phyloP scores from a whole-genome alignment of 306 rosid genomes.

The Cicer judaicum region DNA sequence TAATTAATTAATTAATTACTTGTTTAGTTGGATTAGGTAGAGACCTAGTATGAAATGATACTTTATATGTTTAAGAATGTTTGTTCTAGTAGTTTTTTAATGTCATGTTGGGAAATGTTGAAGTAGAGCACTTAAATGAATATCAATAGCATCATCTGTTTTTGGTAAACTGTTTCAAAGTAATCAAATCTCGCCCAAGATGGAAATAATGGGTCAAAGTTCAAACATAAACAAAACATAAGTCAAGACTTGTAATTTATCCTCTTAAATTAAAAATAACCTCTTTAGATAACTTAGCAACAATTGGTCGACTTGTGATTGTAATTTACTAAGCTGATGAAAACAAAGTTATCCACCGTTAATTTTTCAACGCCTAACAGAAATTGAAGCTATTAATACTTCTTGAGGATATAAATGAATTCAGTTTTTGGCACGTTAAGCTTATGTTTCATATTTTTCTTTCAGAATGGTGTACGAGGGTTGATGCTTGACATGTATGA shows the following conservation, averaged over 20 bases:
- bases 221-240: constrained; percentile 9
- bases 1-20: background rate
- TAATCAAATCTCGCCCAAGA: constrained; percentile 15
- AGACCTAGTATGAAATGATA: constrained; percentile 10
- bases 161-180: constrained; percentile 10
- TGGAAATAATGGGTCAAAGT: background rate
- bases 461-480: constrained; percentile 87
- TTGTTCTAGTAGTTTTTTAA: background rate
- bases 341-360: background rate
- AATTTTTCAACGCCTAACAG: background rate
- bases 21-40: constrained; percentile 45
- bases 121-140: constrained; percentile 16
- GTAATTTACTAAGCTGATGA: background rate
- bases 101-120: constrained; percentile 6
- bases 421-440: constrained; percentile 25
- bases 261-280: constrained; percentile 7
- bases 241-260: constrained; percentile 1
- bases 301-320: constrained; percentile 2
- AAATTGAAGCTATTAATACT: background rate
- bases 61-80: background rate
- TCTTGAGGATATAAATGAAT: constrained; percentile 8
- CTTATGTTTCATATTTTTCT: constrained; percentile 37
- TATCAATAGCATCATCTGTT: constrained; percentile 7
- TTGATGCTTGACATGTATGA: constrained; percentile 95
- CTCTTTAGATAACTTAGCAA: background rate